A percentile compares a stretch with the other conserved stretches of the same genome.
Conservation (phyloP, 2,329 filamentous ascomycete species). For the Tolypocladium amazonense region DNA sequence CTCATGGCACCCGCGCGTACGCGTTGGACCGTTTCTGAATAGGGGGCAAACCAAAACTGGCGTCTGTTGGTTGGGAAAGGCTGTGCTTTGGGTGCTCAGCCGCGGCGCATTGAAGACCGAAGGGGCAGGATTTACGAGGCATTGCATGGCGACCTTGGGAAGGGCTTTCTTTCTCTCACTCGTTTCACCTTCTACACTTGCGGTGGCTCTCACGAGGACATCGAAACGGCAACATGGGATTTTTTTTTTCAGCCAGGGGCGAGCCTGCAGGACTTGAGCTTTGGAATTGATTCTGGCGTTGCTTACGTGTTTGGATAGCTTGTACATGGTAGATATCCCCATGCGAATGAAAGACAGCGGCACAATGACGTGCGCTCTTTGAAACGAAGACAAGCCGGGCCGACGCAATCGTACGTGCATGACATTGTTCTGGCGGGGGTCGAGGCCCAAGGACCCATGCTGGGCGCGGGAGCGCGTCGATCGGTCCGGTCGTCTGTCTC, state of each 20-base stretch:
- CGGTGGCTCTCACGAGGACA: background rate
- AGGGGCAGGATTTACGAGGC: background rate
- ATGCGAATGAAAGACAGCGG: background rate
- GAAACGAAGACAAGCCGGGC: background rate
- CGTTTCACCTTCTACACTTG: background rate
- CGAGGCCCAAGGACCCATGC: background rate
- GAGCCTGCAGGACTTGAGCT: background rate
- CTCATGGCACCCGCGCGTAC: background rate
- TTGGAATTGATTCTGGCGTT: background rate
- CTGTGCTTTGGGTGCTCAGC: slow-evolving; percentile 2
- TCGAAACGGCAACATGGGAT: background rate
- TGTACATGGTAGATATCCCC: background rate
- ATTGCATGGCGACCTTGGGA: background rate
- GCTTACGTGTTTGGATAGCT: background rate
- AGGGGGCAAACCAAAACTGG: background rate
- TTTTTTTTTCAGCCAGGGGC: background rate
- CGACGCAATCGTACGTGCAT: background rate
- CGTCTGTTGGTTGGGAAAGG: slow-evolving; percentile 1
- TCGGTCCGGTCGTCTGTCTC: background rate
- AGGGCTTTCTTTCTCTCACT: background rate
- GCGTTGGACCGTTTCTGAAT: background rate
- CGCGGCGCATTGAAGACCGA: slow-evolving; percentile 1
- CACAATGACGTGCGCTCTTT: background rate
- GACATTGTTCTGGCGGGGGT: background rate
- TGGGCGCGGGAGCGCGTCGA: background rate